Evolutionary conservation across 192 early-diverging fungal genomes (phyloP), one percentile per base, ranked within the genome.

Genomic region (Rhizophagus sp.): DNA sequence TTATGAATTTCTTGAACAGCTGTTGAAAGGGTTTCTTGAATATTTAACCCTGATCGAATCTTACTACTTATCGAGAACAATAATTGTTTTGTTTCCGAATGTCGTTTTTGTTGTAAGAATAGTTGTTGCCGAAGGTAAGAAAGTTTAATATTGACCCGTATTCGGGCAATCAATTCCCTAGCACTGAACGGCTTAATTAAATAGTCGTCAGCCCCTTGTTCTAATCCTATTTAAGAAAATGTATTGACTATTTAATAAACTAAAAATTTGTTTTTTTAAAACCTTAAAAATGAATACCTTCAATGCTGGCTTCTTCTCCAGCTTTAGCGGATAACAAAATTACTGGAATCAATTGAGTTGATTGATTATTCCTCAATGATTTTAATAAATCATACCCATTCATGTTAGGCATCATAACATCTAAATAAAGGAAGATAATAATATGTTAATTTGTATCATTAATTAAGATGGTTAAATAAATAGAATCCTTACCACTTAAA

Each of bases 381-480:
- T 83, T 83, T 6, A 90, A 73, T 10, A 92, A 77, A 19, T 85
- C 84, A 36, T 85, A 85, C 4, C 91, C 91, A 77, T 90, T 85
- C 88, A 92, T 83, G 11, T 87, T 85, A 6, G 91, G 91, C 91
- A 92, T 92, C 66, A 86, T 88, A 13, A 90, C 84, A 81, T 90
- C 89, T 80, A 75, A 19, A 15, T 9, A 64, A 44, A 74, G 65
- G 67, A 82, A n/a, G 39, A 49, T 52, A 30, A 11, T 12, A 49
- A 36, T 13, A 22, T 70, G 0, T 44, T 3, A 44, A 4, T 19
- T 24, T 27, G 19, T 7, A 17, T 25, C 11, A 30, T 25, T 3
- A 7, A 47, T 11, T 33, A 79, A 73, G 12, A 22, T 22, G 41
- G 12, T 9, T 5, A 25, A 50, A 6, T 15, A 52, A 73, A 52